Evolutionary conservation across 192 early-diverging fungal genomes (phyloP), one percentile per base, ranked within the genome.

Genomic region (Entomortierella beljakovae): DNA sequence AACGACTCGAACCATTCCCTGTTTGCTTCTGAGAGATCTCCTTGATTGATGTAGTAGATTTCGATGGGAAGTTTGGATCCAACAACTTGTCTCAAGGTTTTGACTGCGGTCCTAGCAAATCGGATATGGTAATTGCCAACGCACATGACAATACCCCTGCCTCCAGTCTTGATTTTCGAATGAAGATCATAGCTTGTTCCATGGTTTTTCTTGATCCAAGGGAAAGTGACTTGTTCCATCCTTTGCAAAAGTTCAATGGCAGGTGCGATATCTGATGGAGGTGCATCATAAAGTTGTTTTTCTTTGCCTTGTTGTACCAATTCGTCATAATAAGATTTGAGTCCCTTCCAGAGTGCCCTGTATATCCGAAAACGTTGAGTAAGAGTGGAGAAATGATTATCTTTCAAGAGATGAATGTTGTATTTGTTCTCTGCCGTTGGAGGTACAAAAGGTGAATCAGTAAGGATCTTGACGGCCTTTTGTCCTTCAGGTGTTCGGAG

Each of bases 41-140:
- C 11, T 0, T 84, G 65, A 10, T 84, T 85, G 7, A 71, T 71
- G 53, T 88, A 90, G 58, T 84, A 88, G 13, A 92, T 68, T 59
- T 92, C 88, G 35, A 92, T 86, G 0, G 91, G 91, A 26, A 92
- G 71, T n/a, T 43, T 52, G 0, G 80, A 85, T 6, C 80, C 62
- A 22, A 91, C 53, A 15, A 82, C 58, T 1, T 81, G 61, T n/a
- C 87, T 70, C 52, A 89, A 61, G 0, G 70, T 52, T 42, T 64
- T 52, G 50, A 89, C 34, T 3, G 82, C 58, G n/a, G 81, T 74
- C 37, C 69, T 49, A 11, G 84, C 86, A 54, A 58, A 77, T 13
- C 67, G 71, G 23, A 83, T 58, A 48, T 89, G 88, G 25, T 65
- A 22, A 32, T 88, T 68, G 37, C 87, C 87, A 13, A 83, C 83